These are phyloP conservation scores for Hypoxylon sp. DNA, from an alignment of 2,329 filamentous ascomycete species.

Conservation along the genomic window DNA sequence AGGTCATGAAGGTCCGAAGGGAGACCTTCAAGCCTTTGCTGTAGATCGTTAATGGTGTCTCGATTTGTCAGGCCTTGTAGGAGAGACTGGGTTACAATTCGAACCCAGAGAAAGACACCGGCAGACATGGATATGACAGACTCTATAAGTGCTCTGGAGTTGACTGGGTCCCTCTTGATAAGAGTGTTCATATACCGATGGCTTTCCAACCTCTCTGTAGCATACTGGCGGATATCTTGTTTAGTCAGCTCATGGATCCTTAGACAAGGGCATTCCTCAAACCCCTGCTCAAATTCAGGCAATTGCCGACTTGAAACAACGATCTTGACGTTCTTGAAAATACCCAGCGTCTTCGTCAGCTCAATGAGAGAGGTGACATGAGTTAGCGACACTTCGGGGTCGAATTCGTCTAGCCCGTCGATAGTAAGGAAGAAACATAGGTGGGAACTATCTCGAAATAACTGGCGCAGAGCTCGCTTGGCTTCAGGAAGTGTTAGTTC, in stretches of 20 bases:
- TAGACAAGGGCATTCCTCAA: constrained; percentile 28
- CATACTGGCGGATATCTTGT: constrained; percentile 43
- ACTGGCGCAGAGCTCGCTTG: constrained; percentile 28
- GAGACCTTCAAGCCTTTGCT: constrained; percentile 34
- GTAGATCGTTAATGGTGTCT: constrained; percentile 43
- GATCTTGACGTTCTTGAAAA: constrained; percentile 42
- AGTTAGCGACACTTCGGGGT: constrained; percentile 40
- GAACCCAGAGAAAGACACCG: constrained; percentile 47
- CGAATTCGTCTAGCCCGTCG: constrained; percentile 50
- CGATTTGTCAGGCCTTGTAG: constrained; percentile 40
- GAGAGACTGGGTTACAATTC: constrained; percentile 43
- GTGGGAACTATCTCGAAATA: constrained; percentile 26
- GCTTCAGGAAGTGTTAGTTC: constrained; percentile 33
- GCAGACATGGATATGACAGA: constrained; percentile 38
- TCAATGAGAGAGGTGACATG: constrained; percentile 37
- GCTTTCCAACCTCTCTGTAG: constrained; percentile 28
- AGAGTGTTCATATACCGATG: constrained; percentile 38
- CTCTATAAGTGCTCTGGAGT: constrained; percentile 18
- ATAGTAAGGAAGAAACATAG: constrained; percentile 44
- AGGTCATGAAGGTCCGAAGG: constrained; percentile 44
- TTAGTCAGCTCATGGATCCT: constrained; percentile 43
- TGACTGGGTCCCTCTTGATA: constrained; percentile 13
- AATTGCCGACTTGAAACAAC: constrained; percentile 45
- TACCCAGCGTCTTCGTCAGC: constrained; percentile 25
- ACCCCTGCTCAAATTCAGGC: constrained; percentile 39